phyloP scores from a whole-genome alignment of 2,329 filamentous ascomycete species.

The Didymellaceae sp. region DNA sequence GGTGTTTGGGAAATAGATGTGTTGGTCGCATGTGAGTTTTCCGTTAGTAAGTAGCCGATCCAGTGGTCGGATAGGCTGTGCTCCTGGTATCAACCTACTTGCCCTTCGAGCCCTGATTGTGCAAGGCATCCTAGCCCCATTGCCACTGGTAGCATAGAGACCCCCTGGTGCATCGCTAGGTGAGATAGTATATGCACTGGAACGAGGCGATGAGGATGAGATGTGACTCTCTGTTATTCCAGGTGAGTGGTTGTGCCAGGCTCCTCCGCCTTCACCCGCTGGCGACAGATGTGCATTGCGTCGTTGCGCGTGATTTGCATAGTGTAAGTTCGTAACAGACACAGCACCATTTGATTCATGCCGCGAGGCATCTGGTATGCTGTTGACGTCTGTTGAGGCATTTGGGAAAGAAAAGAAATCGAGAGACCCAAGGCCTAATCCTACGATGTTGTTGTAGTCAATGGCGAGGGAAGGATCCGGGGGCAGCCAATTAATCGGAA shows the following conservation, averaged over 20 bases:
- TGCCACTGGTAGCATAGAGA: constrained; percentile 15
- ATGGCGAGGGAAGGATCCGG: constrained; percentile 13
- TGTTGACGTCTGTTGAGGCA: not conserved
- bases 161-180: constrained; percentile 11
- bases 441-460: constrained; percentile 18
- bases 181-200: constrained; percentile 1
- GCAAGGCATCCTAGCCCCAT: constrained; percentile 18
- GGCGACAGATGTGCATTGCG: not conserved
- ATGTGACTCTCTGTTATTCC: not conserved
- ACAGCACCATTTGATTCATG: not conserved
- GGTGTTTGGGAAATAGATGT: constrained; percentile 1
- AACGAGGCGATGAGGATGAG: constrained; percentile 1
- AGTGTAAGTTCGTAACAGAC: too few relatives aligned
- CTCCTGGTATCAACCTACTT: constrained; percentile 3
- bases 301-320: not conserved
- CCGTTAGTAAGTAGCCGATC: not conserved
- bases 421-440: constrained; percentile 7
- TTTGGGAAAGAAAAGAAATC: constrained; percentile 11
- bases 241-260: not conserved
- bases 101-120: constrained; percentile 8
- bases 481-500: constrained; percentile 19
- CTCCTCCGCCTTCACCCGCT: not conserved
- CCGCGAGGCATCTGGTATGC: not conserved
- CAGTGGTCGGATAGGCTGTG: constrained; percentile 4
- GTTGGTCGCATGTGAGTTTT: not conserved